Percentiles rank a stretch among this genome's conserved stretches.
phyloP scores from a whole-genome alignment of 371 early-diverging fungal genomes.

The Actinomortierella wolfii region DNA sequence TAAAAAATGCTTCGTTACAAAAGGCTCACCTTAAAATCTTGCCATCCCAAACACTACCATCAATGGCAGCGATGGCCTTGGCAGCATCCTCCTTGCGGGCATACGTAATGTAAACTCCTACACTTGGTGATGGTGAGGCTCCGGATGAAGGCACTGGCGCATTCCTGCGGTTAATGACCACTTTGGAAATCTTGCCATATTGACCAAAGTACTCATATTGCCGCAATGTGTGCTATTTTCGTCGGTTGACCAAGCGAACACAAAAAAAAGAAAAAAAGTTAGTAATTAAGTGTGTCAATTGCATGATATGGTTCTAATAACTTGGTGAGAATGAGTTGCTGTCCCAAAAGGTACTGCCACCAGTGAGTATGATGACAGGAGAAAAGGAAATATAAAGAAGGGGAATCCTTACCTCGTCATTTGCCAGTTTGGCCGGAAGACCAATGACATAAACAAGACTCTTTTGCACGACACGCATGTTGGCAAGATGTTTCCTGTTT shows the following conservation, averaged over 20 bases:
- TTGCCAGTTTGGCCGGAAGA: slow-evolving; percentile 79
- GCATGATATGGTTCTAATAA: no score
- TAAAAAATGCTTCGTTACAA: not conserved
- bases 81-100: slow-evolving; percentile 87
- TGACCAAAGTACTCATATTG: slow-evolving; percentile 95
- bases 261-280: not conserved
- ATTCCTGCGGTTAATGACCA: slow-evolving; percentile 82
- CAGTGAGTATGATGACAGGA: not conserved
- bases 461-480: slow-evolving; percentile 93
- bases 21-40: slow-evolving; percentile 67
- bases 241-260: not conserved
- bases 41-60: slow-evolving; percentile 91
- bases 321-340: no score
- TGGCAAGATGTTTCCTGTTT: slow-evolving; percentile 85
- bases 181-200: slow-evolving; percentile 92
- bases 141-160: slow-evolving; percentile 58
- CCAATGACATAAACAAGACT: slow-evolving; percentile 96
- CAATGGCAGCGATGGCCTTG: slow-evolving; percentile 88
- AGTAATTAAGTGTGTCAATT: not conserved
- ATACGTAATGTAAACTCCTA: slow-evolving; percentile 92
- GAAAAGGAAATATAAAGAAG: not conserved
- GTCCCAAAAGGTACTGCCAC: no score
- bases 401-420: slow-evolving; percentile 76
- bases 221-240: slow-evolving; percentile 56
- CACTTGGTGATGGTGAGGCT: slow-evolving; percentile 57